phyloP scores from a whole-genome alignment of 257 asterid species.

The Fraxinus pennsylvanica region DNA sequence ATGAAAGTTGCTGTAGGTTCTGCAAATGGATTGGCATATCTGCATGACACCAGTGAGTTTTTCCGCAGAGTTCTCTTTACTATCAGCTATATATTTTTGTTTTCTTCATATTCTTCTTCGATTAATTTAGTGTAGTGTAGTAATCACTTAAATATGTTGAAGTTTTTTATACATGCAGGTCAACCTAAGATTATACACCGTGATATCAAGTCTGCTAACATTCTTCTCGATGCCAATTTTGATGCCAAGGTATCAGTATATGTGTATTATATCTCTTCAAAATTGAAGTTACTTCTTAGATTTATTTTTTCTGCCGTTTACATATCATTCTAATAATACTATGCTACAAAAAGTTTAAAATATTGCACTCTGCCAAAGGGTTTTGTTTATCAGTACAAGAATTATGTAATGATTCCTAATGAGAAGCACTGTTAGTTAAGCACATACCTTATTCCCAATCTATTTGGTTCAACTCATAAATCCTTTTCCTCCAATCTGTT shows the following conservation, averaged over 20 bases:
- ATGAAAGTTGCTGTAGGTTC: slow-evolving; percentile 79
- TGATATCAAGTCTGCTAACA: slow-evolving; percentile 85
- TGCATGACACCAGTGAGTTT: slow-evolving; percentile 86
- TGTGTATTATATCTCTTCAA: background rate
- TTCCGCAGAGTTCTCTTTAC: slow-evolving; percentile 15
- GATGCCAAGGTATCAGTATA: slow-evolving; percentile 66
- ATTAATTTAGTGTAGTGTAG: background rate
- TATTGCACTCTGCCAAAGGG: background rate
- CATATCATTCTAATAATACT: background rate
- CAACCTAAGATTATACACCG: slow-evolving; percentile 86
- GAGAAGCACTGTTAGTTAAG: background rate
- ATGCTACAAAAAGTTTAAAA: background rate
- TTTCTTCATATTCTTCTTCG: slow-evolving; percentile 1
- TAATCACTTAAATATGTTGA: slow-evolving; percentile 10
- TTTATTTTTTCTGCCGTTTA: background rate
- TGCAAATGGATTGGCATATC: slow-evolving; percentile 79
- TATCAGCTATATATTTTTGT: slow-evolving; percentile 13
- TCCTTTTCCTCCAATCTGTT: background rate
- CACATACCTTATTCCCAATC: background rate
- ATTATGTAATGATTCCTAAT: background rate
- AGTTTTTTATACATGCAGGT: slow-evolving; percentile 51
- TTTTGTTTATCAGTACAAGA: background rate
- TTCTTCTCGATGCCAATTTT: slow-evolving; percentile 74
- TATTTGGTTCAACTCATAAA: background rate
- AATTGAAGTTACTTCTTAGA: background rate